These are phyloP conservation scores for Fusarium nisikadoi DNA, from an alignment of 2,329 filamentous ascomycete species.

Conservation along the genomic window DNA sequence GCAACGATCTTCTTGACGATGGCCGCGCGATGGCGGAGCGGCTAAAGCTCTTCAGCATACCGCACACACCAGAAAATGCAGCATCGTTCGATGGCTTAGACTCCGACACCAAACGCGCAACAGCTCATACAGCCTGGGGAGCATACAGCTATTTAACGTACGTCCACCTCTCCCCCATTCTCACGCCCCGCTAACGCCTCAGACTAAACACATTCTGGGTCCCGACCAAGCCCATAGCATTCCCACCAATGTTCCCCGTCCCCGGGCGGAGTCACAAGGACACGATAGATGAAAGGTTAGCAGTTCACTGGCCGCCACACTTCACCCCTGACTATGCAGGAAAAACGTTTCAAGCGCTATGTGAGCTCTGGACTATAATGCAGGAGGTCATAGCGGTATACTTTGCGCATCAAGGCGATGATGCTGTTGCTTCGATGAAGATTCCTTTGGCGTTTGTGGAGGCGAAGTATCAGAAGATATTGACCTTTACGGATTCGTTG, in stretches of 20 bases:
- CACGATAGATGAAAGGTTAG: constrained; percentile 25
- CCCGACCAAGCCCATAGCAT: constrained; percentile 6
- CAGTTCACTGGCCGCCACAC: constrained; percentile 26
- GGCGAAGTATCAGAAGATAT: constrained; percentile 21
- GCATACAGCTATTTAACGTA: constrained; percentile 30
- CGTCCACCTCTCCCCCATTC: neutral
- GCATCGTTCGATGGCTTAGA: constrained; percentile 6
- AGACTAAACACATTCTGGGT: constrained; percentile 26
- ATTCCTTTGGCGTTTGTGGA: constrained; percentile 21
- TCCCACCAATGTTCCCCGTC: constrained; percentile 26
- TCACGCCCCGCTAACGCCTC: neutral
- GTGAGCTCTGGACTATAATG: constrained; percentile 34
- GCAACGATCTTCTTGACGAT: constrained; percentile 13
- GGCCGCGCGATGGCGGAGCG: constrained; percentile 18
- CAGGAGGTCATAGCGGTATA: constrained; percentile 30
- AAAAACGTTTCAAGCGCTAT: constrained; percentile 26
- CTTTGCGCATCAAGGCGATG: neutral
- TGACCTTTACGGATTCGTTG: constrained; percentile 15
- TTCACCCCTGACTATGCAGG: constrained; percentile 25
- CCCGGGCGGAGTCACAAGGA: constrained; percentile 14
- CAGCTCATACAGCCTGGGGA: constrained; percentile 15
- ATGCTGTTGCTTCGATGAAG: neutral
- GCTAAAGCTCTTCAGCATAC: constrained; percentile 14
- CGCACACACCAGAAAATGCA: constrained; percentile 17
- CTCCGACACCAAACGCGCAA: constrained; percentile 11